phyloP scores from a whole-genome alignment of 805 yeast genomes.

The Suhomyces xylopsoci region DNA sequence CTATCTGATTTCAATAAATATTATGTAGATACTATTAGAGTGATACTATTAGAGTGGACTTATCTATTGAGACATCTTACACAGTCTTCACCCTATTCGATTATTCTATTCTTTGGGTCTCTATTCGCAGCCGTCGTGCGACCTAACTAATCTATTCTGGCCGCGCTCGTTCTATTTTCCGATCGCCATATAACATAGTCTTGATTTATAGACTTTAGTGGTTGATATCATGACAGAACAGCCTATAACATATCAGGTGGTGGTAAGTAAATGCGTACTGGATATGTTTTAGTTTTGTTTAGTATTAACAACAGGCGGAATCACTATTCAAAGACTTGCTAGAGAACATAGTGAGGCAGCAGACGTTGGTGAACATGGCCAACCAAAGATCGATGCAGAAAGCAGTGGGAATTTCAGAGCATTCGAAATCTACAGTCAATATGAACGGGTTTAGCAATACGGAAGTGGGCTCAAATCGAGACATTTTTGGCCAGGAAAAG shows the following conservation, averaged over 20 bases:
- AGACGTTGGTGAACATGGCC: slow-evolving; percentile 24
- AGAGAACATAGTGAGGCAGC: slow-evolving; percentile 29
- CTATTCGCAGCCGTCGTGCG: not conserved
- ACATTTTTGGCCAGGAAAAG: slow-evolving; percentile 52
- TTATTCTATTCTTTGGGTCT: no score
- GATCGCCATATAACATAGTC: no score
- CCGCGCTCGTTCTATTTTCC: not conserved
- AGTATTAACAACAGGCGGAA: slow-evolving; percentile 30
- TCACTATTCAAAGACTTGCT: slow-evolving; percentile 36
- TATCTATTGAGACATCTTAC: no score
- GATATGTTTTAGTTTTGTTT: no score
- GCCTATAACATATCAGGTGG: slow-evolving; percentile 18
- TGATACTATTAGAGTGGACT: no score
- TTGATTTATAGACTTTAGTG: not conserved
- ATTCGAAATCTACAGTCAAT: not conserved
- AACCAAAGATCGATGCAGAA: slow-evolving; percentile 18
- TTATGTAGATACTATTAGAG: no score
- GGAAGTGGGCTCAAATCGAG: slow-evolving; percentile 25
- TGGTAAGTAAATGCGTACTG: slow-evolving; percentile 13
- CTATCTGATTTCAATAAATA: no score
- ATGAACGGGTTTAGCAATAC: slow-evolving; percentile 5
- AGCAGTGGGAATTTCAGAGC: slow-evolving; percentile 15
- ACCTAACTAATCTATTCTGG: not conserved
- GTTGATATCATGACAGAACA: slow-evolving; percentile 12
- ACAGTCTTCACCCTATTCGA: no score